A percentile compares a stretch with the other conserved stretches of the same genome.
These are phyloP conservation scores for Fusarium dlaminii DNA, from an alignment of 2,329 filamentous ascomycete species.

Conservation along the genomic window DNA sequence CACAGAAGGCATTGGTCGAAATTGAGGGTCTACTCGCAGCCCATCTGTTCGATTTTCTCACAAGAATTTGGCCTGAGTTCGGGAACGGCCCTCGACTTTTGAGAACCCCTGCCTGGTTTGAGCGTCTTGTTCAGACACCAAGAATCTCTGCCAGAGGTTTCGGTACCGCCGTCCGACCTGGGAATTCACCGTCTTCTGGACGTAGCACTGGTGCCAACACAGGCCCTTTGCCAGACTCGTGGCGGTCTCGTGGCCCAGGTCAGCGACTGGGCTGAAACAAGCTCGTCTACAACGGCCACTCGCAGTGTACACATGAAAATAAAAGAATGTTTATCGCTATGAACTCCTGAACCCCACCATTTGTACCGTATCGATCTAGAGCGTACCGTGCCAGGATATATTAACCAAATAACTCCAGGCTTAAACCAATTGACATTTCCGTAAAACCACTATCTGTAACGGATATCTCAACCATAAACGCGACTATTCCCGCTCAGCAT, in stretches of 20 bases:
- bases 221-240: constrained; percentile 69
- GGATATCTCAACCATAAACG: constrained; percentile 32
- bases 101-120: constrained; percentile 77
- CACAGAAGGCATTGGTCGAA: constrained; percentile 69
- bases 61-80: constrained; percentile 86
- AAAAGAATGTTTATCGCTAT: constrained; percentile 7
- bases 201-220: constrained; percentile 53
- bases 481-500: constrained; percentile 25
- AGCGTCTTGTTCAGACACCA: constrained; percentile 67
- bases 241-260: constrained; percentile 70
- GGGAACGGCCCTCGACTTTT: constrained; percentile 84
- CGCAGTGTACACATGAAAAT: background rate
- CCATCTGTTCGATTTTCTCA: constrained; percentile 90
- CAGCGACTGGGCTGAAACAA: constrained; percentile 65
- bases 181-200: constrained; percentile 46
- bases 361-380: too few relatives aligned
- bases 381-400: background rate
- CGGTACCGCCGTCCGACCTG: constrained; percentile 67
- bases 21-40: constrained; percentile 84
- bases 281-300: fast-evolving
- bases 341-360: background rate
- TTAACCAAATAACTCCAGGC: constrained; percentile 30
- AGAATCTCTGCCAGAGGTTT: constrained; percentile 29
- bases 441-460: too few relatives aligned
- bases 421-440: too few relatives aligned